Base-by-base conservation (phyloP, 2,329 filamentous ascomycete species). In the Alternaria consortialis region DNA sequence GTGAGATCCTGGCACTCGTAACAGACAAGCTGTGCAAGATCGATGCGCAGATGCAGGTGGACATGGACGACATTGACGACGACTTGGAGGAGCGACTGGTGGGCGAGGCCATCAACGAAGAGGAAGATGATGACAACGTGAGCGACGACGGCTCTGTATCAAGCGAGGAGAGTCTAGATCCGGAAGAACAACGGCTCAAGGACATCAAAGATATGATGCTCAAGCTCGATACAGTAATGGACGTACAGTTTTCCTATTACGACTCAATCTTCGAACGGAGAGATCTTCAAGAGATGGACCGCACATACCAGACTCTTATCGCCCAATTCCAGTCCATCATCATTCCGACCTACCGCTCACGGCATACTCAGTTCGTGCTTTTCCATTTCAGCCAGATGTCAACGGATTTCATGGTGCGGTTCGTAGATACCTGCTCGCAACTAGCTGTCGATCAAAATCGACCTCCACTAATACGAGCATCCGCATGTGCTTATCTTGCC, bases 331-430 rank as follows among this genome's bases (percentile, higher is more conserved):
- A 90, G 62, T 91, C 88, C 74, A 92, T 93, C 72, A 93, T 99
- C 60, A 85, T 99, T 31, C 93, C 94, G 4, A 96, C 93, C 13
- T 93, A 95, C 76, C 92, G 93, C 68, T 97, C 93, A 25, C 90
- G 95, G 34, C 94, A 98, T 77, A 93, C 93, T 0, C 95, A 99
- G 73, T 99, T 98, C 71, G 87, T 99, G 48, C 86, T 98, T 52
- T 99, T 99, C 80, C 94, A 97, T 80, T 97, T 97, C 76, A 91
- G 92, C 15, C 94, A 99, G 78, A 87, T 87, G 59, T 91, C 92
- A 8, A 89, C 91, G 31, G 85, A 87, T 44, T 87, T 97, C 48
- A 90, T 92, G 59, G 92, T 95, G 72, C 87, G 89, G 50, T 98
- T 98, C 73, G 90, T 92, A 43, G 90, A 90, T 34, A 90, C 89